Evolutionary conservation across 495 filamentous ascomycete genomes (phyloP), one percentile per base, ranked within the genome.

Genomic region (Podospora comata): DNA sequence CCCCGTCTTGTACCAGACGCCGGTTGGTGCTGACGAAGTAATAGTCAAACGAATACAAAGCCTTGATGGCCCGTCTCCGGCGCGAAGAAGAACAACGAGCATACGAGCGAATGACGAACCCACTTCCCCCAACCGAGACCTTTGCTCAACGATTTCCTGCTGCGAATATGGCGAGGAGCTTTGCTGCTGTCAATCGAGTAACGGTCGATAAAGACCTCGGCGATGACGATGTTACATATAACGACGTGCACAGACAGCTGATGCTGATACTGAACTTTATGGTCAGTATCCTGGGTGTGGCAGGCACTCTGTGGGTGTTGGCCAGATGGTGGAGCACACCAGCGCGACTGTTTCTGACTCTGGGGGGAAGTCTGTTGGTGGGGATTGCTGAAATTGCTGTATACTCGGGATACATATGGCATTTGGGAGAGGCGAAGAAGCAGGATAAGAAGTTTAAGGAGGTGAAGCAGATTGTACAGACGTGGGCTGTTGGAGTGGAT

Each of bases 351-450:
- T 91, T 88, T 18, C 77, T 92, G 20, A 90, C 89, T 48, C 84
- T 94, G 80, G 84, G 83, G 9, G 88, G 89, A 3, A 89, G 88
- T 65, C 75, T 86, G 3, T 68, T 91, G 20, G 92, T 97, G 26
- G 93, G 89, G 3, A 81, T 96, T 59, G 94, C 93, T 4, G 95
- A 99, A 77, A 89, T 95, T 11, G 88, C 89, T 26, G 87, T 98
- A 53, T 97, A 98, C 78, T 87, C 85, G 13, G 92, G 92, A 6
- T 99, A 97, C 79, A 78, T 96, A 56, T 84, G 89, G 79, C 88
- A 93, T 74, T 79, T 97, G 30, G 85, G 88, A 30, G 83, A 91
- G 74, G 92, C 92, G 0, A 89, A 90, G 71, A 82, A 79, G 56
- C 85, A 82, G 66, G 90, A 92, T 71, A 86, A 82, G 77, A 84